These are phyloP conservation scores for Zanthoxylum bungeanum DNA, from an alignment of 345 rosid genomes.

Conservation along the genomic window DNA sequence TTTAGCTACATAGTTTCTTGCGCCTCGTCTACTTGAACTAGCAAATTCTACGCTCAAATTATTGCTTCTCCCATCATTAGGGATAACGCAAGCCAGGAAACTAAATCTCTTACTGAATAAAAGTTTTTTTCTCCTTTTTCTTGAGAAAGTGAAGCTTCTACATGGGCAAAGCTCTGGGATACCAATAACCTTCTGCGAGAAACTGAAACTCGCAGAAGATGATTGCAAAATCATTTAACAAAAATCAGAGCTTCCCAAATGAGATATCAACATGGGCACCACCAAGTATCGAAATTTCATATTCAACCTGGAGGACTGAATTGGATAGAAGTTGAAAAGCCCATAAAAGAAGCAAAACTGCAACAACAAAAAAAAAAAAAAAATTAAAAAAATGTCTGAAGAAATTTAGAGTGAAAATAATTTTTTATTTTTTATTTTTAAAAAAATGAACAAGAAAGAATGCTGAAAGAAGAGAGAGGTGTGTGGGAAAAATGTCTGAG, in stretches of 20 bases:
- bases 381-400: neutral
- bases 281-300: too few species aligned
- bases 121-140: constrained; percentile 16
- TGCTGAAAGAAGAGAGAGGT: too few species aligned
- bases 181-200: neutral
- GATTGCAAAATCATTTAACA: constrained; percentile 60
- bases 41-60: constrained; percentile 30
- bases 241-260: too few species aligned
- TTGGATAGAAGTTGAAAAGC: constrained; percentile 13
- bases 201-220: constrained; percentile 29
- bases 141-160: neutral
- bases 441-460: too few species aligned
- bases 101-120: constrained; percentile 19
- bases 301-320: constrained; percentile 10
- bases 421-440: neutral
- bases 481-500: too few species aligned
- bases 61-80: constrained; percentile 20
- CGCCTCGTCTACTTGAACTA: constrained; percentile 29
- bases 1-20: constrained; percentile 37
- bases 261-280: too few species aligned
- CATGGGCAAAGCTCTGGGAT: neutral
- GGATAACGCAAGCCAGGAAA: constrained; percentile 38
- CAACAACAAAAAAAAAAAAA: constrained; percentile 6
- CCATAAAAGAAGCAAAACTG: neutral
- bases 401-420: neutral